Base-by-base conservation (phyloP, 176 grass and related monocot species). In the Oryza glumipatula region DNA sequence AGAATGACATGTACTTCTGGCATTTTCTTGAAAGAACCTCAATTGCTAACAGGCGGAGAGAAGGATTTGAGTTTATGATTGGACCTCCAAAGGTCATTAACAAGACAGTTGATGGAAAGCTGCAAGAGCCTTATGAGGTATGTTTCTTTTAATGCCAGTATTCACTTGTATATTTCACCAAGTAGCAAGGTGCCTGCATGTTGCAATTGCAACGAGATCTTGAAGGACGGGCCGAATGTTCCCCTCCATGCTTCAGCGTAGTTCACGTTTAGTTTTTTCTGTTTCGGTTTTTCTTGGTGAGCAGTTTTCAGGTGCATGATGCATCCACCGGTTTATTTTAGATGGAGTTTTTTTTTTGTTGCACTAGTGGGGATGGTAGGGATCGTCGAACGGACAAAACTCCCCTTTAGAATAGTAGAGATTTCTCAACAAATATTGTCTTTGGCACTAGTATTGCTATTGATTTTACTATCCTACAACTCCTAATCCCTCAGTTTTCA, bases 11-110 rank as follows among this genome's bases (percentile, higher is more conserved):
- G 58, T 83, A 76, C 35, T 72, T 81, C 68, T 70, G 69, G 12
- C 47, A 64, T 79, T 39, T 17, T 88, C 48, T 69, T 48, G 67
- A 74, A 84, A 78, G 35, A 15, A 82, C 72, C 36, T 19, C 67
- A 83, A 72, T 74, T 68, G 84, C 67, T 52, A 88, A 54, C 88
- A 98, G 96, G 96, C 81, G 96, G 89, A 95, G 96, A 76, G 96
- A 98, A 93, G 96, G 93, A 83, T 98, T 86, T 73, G 96, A 98
- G 71, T 98, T 98, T 90, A 98, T 98, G 96, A 94, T 98, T 77
- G 96, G 96, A 75, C 93, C 96, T 65, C 96, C 96, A 54, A 98
- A 98, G 83, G 96, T 98, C 83, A 98, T 98, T 61, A 98, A 95
- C 81, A 98, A 98, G 91, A 86, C 46, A 6, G 80, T 98, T 45